Evolutionary conservation across 2,329 filamentous ascomycete genomes (phyloP).

Genomic region (Colletotrichum salicis): DNA sequence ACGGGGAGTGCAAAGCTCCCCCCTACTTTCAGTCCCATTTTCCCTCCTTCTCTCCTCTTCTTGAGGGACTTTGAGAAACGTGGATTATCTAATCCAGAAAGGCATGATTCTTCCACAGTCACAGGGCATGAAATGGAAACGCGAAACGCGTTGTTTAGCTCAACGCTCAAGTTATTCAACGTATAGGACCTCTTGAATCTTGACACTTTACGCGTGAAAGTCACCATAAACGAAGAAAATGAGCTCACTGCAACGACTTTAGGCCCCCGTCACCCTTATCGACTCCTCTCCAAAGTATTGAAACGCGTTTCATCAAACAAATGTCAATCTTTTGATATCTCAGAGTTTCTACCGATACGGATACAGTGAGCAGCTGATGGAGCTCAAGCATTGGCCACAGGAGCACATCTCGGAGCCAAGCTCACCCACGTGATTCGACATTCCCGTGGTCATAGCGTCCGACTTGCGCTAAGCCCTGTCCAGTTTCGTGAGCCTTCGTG

Average conservation of each 20-base stretch:
- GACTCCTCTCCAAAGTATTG: not conserved
- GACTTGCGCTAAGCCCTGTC: constrained; percentile 41
- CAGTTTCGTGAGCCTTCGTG: constrained; percentile 16
- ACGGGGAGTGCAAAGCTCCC: constrained; percentile 47
- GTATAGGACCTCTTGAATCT: not conserved
- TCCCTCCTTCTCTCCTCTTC: constrained; percentile 42
- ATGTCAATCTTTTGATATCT: not conserved
- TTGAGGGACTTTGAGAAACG: not conserved
- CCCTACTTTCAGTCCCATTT: constrained; percentile 40
- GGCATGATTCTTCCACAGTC: not conserved
- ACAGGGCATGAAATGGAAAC: not conserved
- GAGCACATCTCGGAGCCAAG: constrained; percentile 7
- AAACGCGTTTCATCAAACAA: constrained; percentile 10
- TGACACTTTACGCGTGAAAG: not conserved
- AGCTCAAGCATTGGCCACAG: constrained; percentile 6
- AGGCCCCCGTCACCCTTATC: not conserved
- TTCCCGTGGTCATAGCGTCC: constrained; percentile 44
- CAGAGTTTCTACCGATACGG: not conserved
- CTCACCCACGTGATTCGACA: constrained; percentile 38
- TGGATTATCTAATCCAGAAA: constrained; percentile 6
- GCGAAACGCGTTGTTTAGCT: not conserved
- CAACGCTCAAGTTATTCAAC: not conserved
- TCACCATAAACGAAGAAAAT: not conserved
- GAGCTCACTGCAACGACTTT: not conserved
- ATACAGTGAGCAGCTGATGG: not conserved